Evolutionary conservation across 805 yeast species (phyloP).

Genomic region (Ascoidea tarda): DNA sequence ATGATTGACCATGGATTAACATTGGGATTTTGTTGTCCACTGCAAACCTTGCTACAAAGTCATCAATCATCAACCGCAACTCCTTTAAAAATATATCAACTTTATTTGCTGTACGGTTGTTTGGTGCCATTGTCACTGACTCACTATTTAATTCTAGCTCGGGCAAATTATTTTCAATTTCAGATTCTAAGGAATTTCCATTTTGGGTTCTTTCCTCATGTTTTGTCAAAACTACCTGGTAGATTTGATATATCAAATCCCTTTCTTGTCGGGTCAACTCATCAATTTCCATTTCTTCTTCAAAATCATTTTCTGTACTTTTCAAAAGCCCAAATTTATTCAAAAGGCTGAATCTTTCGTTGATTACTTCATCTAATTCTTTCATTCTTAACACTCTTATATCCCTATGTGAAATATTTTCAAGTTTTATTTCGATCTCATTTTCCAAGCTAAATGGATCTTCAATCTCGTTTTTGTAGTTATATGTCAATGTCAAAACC

Average conservation of each 20-base stretch:
- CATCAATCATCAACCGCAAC: slow-evolving; percentile 17
- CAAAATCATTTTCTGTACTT: background rate
- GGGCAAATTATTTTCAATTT: background rate
- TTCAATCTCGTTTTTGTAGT: too few relatives aligned
- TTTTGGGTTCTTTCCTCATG: background rate
- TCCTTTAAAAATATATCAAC: slow-evolving; percentile 12
- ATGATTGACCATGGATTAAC: slow-evolving; percentile 16
- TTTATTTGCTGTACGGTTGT: too few relatives aligned
- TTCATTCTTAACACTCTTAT: background rate
- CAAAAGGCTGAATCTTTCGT: background rate
- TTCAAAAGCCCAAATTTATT: too few relatives aligned
- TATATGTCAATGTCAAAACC: background rate
- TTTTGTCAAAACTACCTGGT: background rate
- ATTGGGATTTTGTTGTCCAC: slow-evolving; percentile 14
- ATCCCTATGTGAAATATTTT: too few relatives aligned
- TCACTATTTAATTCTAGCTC: background rate
- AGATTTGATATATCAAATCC: background rate
- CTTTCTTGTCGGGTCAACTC: background rate
- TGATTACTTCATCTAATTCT: background rate
- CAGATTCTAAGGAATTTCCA: background rate
- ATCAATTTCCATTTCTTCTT: background rate
- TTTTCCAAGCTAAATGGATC: background rate
- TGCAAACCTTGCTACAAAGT: slow-evolving; percentile 17
- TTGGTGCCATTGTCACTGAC: too few relatives aligned
- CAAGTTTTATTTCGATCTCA: background rate